These are phyloP conservation scores for Euphorbia schlechtendalii DNA, from an alignment of 441 rosid genomes.

Conservation along the genomic window DNA sequence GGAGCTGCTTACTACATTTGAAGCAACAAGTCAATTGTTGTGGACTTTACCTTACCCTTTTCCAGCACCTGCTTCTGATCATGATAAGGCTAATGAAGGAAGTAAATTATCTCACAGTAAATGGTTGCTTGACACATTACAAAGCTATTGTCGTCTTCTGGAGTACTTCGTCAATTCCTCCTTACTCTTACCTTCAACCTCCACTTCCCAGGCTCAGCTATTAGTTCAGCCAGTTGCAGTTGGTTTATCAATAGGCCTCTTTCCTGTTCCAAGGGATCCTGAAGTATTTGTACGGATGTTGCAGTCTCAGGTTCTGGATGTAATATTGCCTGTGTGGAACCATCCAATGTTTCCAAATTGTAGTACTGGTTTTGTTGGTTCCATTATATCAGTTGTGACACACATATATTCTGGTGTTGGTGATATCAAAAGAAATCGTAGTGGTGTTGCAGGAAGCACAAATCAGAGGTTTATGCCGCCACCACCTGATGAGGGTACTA, in stretches of 20 bases:
- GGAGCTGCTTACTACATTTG: constrained; percentile 89
- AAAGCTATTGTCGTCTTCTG: constrained; percentile 67
- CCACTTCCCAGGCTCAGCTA: constrained; percentile 80
- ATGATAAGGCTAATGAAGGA: constrained; percentile 67
- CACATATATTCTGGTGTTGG: constrained; percentile 89
- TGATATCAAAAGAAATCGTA: constrained; percentile 69
- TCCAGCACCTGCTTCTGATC: constrained; percentile 45
- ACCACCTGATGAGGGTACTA: constrained; percentile 85
- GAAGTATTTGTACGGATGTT: constrained; percentile 77
- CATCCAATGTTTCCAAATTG: constrained; percentile 79
- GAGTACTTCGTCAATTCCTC: constrained; percentile 87
- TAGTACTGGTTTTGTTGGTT: constrained; percentile 62
- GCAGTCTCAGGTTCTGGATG: constrained; percentile 92
- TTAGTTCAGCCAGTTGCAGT: constrained; percentile 88
- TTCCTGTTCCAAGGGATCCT: constrained; percentile 91
- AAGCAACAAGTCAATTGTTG: constrained; percentile 88
- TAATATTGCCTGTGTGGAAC: constrained; percentile 83
- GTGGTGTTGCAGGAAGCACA: constrained; percentile 56
- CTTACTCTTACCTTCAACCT: constrained; percentile 59
- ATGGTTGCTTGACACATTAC: constrained; percentile 86
- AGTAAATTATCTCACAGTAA: constrained; percentile 52
- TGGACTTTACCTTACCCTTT: constrained; percentile 65
- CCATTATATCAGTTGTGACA: constrained; percentile 69
- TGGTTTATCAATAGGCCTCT: constrained; percentile 85
- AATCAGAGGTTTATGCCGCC: constrained; percentile 74